Base-by-base conservation (phyloP, 768 basidiomycete genomes). In the Amanita muscaria region DNA sequence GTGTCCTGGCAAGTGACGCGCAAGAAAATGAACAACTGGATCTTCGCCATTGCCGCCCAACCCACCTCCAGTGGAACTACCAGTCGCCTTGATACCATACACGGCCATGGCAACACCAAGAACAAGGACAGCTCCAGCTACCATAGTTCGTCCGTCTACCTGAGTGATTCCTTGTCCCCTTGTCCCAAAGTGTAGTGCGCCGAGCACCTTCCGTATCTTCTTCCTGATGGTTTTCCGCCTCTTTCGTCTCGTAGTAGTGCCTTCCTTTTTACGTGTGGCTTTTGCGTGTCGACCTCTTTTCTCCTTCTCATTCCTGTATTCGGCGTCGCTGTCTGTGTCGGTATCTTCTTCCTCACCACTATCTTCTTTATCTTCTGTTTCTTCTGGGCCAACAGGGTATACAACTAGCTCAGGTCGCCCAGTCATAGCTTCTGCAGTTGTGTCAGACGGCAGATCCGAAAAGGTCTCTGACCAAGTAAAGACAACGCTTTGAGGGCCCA, bases 401-500 rank as follows among this genome's bases (percentile, higher is more conserved):
- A 84, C 80, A 32, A 84, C 62, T 34, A 77, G 65, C 34, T 73
- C 73, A 1, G 77, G 75, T 18, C 64, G 60, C 4, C 59, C 56
- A 15, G 83, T 77, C 69, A 82, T 77, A 6, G 63, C 57, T 59
- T 84, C 83, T 3, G 81, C 82, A 37, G 69, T 72, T 41, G 70
- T 64, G 51, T 80, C 79, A 6, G 59, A 52, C 1, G 74, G 76
- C 33, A 76, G 59, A n/a, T 61, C 59, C 1, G 59, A 40, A 2
- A 57, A 53, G 21, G 63, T 58, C 52, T 79, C 74, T 14, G 72
- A 74, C 86, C 86, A 90, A 7, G 88, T 88, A 57, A 72, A 76
- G 40, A 87, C 65, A 29, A 76, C 83, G 54, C 84, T 88, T 53
- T 83, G 79, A 1, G 83, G 84, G 7, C 88, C 88, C 73, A 90